Conservation (phyloP, 1,139 yeast species). For the Hyphopichia wangnamkhiaoensis region DNA sequence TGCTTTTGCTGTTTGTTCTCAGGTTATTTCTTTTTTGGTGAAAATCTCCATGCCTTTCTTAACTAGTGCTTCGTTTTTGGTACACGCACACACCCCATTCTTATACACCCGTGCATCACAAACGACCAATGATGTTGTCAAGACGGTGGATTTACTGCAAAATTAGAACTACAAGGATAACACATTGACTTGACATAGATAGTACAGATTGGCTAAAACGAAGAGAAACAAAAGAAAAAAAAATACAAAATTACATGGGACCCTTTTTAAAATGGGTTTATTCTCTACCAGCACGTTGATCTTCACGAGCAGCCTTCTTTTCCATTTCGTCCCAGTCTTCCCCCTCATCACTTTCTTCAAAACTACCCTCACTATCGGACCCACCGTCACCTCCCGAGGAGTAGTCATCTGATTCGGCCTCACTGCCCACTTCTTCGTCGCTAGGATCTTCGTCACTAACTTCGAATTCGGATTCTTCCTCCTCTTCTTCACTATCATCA, state of each 20-base stretch:
- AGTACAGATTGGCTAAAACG: background rate
- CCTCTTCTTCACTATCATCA: conserved; percentile 63
- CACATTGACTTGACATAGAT: too few species aligned
- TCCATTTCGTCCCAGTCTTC: conserved; percentile 80
- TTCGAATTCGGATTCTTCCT: conserved; percentile 61
- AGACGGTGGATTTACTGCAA: too few species aligned
- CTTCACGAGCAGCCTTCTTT: conserved; percentile 61
- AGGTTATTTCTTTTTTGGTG: too few species aligned
- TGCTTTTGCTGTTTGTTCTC: too few species aligned
- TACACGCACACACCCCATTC: too few species aligned
- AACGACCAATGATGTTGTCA: too few species aligned
- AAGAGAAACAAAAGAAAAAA: background rate
- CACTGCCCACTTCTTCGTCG: conserved; percentile 71
- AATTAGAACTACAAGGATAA: too few species aligned
- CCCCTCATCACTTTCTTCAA: conserved; percentile 54
- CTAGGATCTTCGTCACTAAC: conserved; percentile 68
- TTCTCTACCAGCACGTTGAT: conserved; percentile 33
- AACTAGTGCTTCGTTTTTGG: too few species aligned
- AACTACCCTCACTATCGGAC: conserved; percentile 38
- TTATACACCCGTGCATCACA: too few species aligned
- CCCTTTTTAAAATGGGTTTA: conserved; percentile 7
- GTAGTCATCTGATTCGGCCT: conserved; percentile 52
- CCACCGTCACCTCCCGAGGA: conserved; percentile 35
- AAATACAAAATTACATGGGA: background rate
- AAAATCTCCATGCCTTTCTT: too few species aligned